Evolutionary conservation across 208 protist genomes (phyloP).

Genomic region (Trypanosoma avium): DNA sequence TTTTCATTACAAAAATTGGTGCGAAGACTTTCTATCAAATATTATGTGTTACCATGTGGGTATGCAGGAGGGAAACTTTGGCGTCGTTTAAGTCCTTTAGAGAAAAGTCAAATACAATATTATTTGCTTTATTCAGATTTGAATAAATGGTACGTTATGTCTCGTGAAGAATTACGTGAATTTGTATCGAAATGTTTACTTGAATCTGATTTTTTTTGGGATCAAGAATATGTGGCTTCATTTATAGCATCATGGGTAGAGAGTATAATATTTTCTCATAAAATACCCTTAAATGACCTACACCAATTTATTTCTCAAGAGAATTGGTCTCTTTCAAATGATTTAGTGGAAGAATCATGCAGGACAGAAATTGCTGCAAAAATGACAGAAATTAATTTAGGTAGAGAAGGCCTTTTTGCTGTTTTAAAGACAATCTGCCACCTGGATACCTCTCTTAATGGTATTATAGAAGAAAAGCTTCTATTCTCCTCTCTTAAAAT

Average conservation of each 20-base stretch:
- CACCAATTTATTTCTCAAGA: constrained; percentile 2
- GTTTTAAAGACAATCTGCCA: background rate
- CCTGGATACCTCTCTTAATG: background rate
- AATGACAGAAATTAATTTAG: constrained; percentile 10
- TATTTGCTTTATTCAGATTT: background rate
- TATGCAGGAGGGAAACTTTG: constrained; percentile 6
- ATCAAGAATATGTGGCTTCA: constrained; percentile 7
- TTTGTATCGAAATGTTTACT: background rate
- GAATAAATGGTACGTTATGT: background rate
- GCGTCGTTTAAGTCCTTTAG: constrained; percentile 8
- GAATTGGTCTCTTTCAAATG: constrained; percentile 2
- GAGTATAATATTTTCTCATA: background rate
- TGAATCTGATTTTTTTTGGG: constrained; percentile 5
- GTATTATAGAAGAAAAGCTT: background rate
- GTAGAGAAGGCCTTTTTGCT: background rate
- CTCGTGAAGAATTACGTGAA: background rate
- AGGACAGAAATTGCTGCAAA: background rate
- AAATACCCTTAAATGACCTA: background rate
- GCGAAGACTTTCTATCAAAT: constrained; percentile 7
- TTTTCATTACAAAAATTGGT: constrained; percentile 11
- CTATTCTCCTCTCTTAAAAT: background rate
- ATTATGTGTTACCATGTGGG: constrained; percentile 2
- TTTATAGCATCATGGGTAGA: background rate
- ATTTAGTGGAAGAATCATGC: background rate
- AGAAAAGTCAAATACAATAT: constrained; percentile 2